These are phyloP conservation scores for Thalassiosira pacifica DNA, from an alignment of 352 stramenopile species.

Conservation along the genomic window DNA sequence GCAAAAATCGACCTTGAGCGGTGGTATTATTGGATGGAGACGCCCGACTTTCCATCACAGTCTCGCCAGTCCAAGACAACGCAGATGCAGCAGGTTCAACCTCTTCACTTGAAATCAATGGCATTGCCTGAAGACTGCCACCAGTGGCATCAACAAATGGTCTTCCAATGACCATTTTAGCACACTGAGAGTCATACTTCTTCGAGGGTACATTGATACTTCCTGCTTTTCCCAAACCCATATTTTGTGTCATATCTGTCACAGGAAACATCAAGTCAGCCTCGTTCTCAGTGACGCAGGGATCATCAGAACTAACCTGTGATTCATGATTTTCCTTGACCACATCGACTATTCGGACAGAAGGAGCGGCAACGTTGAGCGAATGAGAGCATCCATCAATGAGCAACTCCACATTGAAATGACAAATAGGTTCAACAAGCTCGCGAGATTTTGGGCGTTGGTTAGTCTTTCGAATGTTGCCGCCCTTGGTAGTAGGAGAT, in stretches of 20 bases:
- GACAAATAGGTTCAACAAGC: slow-evolving; percentile 39
- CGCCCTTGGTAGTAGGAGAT: too few relatives aligned
- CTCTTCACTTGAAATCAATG: slow-evolving; percentile 13
- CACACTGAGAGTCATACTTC: slow-evolving; percentile 33
- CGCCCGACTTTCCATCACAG: neutral
- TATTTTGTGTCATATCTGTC: slow-evolving; percentile 4
- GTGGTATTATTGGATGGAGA: slow-evolving; percentile 15
- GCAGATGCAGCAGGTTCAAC: neutral
- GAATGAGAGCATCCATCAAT: slow-evolving; percentile 45
- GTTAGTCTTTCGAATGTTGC: slow-evolving; percentile 13
- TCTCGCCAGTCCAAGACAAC: slow-evolving; percentile 21
- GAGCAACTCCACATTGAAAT: slow-evolving; percentile 66
- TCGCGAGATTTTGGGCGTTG: neutral
- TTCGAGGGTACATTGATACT: slow-evolving; percentile 20
- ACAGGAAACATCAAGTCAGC: slow-evolving; percentile 45
- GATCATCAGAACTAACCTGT: slow-evolving; percentile 18
- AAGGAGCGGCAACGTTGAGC: slow-evolving; percentile 44
- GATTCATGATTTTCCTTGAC: slow-evolving; percentile 32
- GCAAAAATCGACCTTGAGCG: slow-evolving; percentile 24
- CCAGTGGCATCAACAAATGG: slow-evolving; percentile 66
- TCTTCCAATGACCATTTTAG: slow-evolving; percentile 50
- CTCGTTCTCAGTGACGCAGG: slow-evolving; percentile 44
- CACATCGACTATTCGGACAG: slow-evolving; percentile 41
- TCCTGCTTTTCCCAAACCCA: too few relatives aligned
- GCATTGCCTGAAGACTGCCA: slow-evolving; percentile 40